These are phyloP conservation scores for Antonospora locustae DNA, from an alignment of 371 early-diverging fungal species.

Conservation along the genomic window DNA sequence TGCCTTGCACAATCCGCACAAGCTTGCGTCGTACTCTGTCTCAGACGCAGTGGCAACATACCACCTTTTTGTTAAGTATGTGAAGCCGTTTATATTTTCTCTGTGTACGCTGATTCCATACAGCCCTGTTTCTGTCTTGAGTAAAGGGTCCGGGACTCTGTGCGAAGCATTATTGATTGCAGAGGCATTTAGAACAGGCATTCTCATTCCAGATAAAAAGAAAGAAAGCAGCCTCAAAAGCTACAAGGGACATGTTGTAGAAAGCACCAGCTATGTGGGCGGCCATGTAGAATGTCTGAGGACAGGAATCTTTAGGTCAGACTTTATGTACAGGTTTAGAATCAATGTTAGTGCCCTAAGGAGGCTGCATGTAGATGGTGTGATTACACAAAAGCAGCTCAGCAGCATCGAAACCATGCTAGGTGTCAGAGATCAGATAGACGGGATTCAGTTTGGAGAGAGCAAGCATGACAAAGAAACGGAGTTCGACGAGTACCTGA, in stretches of 20 bases:
- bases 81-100: conserved; percentile 95
- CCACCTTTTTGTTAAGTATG: conserved; percentile 95
- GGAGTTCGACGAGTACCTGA: conserved; percentile 60
- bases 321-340: conserved; percentile 71
- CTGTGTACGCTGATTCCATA: conserved; percentile 93
- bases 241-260: conserved; percentile 74
- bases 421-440: conserved; percentile 41
- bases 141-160: conserved; percentile 88
- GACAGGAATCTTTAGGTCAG: conserved; percentile 90
- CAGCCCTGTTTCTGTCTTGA: conserved; percentile 79
- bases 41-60: conserved; percentile 99
- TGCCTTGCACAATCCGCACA: conserved; percentile 78
- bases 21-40: conserved; percentile 91
- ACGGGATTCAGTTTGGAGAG: conserved; percentile 24
- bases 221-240: conserved; percentile 62
- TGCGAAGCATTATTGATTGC: conserved; percentile 91
- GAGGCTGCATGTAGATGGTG: conserved; percentile 62
- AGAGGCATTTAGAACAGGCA: conserved; percentile 69
- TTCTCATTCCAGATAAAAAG: conserved; percentile 86
- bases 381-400: conserved; percentile 57
- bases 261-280: conserved; percentile 89
- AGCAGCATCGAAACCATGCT: conserved; percentile 7
- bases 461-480: conserved; percentile 56
- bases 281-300: conserved; percentile 95
- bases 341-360: conserved; percentile 60